phyloP scores from a whole-genome alignment of 2,329 filamentous ascomycete genomes.

The Phaeosphaeria sp. region DNA sequence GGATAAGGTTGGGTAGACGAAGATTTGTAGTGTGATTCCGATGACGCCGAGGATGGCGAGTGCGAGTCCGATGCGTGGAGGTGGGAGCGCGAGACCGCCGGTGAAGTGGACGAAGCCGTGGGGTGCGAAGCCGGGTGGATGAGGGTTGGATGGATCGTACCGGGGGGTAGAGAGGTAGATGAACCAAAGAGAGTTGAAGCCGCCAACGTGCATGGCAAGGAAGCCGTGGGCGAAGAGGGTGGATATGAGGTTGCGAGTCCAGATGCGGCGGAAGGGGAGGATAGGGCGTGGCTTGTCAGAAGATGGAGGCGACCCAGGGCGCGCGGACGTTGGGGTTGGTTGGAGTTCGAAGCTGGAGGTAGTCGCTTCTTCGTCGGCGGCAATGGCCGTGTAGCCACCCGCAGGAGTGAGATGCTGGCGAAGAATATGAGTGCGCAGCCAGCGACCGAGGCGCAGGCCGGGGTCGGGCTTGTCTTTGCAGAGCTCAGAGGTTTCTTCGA shows the following conservation, averaged over 20 bases:
- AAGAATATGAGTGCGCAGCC: conserved; percentile 45
- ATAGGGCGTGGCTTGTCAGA: conserved; percentile 36
- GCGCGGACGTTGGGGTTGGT: conserved; percentile 33
- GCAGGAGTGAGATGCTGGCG: conserved; percentile 25
- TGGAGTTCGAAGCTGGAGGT: conserved; percentile 33
- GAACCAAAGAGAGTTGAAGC: conserved; percentile 59
- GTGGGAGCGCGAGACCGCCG: conserved; percentile 57
- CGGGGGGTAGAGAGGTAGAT: conserved; percentile 57
- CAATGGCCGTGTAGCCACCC: conserved; percentile 42
- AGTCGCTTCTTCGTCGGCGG: conserved; percentile 35
- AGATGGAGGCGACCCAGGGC: conserved; percentile 3
- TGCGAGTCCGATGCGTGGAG: conserved; percentile 55
- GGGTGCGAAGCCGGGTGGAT: conserved; percentile 43
- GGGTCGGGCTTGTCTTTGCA: conserved; percentile 50
- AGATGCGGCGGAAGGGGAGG: conserved; percentile 56
- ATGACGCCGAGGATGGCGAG: conserved; percentile 57
- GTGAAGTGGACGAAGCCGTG: conserved; percentile 55
- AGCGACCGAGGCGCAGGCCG: conserved; percentile 49
- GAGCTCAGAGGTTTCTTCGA: conserved; percentile 66
- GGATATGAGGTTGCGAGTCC: conserved; percentile 54
- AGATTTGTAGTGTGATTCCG: conserved; percentile 55
- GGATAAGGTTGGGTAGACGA: conserved; percentile 53
- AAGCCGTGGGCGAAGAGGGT: conserved; percentile 54
- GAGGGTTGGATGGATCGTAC: conserved; percentile 45
- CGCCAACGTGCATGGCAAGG: conserved; percentile 57